Evolutionary conservation across 1,284 basidiomycete species (phyloP), one percentile per base, ranked within the genome.

Genomic region (Ceraceosorus guamensis): DNA sequence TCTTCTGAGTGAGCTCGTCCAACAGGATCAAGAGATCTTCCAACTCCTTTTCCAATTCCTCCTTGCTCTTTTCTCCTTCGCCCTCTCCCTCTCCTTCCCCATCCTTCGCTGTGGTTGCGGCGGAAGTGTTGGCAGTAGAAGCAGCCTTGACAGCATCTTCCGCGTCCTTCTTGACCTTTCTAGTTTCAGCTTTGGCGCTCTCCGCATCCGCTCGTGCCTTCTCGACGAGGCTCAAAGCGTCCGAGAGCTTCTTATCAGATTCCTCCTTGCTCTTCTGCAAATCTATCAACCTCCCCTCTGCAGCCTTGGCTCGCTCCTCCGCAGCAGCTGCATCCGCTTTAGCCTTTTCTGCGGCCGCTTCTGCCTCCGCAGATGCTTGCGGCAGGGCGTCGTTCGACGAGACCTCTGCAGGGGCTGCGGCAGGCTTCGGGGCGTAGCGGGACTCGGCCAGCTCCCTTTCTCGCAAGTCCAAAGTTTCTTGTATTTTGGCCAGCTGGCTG

Each of bases 11-110:
- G 52, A 97, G 79, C 77, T 98, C 95, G 69, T 98, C 95, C 3
- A 98, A 80, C 37, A 97, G 79, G 0, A 98, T 91, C 2, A 98
- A 80, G 54, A 98, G 76, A 76, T 97, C 91, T 75, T 95, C 91
- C 70, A 93, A 90, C 74, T 96, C 91, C 78, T 91, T 92, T 75
- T 89, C 86, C 30, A 85, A 83, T n/a, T 92, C 89, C 61, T 83
- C 63, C 16, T 65, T 67, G 11, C 61, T 61, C 57, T 50, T 59
- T 39, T 59, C 53, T 32, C 59, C n/a, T 4, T 37, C 49, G 2
- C 52, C 65, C 37, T 62, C 18, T 18, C 53, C 48, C 2, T 45
- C 35, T 5, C 14, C 46, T 3, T 35, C 24, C 52, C 47, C 48
- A 16, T 48, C 46, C 31, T 24, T 8, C 18, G 16, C 49, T 18